Percentiles rank a stretch among this genome's conserved stretches.
Conservation (phyloP, 257 asterid genomes). For the Thymus quinquecostatus region DNA sequence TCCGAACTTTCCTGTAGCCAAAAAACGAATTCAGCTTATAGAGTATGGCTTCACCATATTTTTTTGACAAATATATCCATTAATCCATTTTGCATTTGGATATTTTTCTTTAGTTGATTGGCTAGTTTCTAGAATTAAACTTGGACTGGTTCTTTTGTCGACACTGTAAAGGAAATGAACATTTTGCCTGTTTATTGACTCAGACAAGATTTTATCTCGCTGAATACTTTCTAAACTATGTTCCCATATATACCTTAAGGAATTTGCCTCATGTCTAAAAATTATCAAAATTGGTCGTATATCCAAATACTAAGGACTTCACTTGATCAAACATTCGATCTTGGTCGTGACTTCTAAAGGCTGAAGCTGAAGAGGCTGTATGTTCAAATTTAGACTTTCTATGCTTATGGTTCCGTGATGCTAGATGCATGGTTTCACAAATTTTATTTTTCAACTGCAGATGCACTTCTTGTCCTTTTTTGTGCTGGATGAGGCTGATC, state of each 20-base stretch:
- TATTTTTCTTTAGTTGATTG: not conserved
- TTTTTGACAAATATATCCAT: not conserved
- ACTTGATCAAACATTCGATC: not conserved
- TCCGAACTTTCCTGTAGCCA: not conserved
- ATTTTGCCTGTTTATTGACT: not conserved
- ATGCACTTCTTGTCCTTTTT: conserved; percentile 90
- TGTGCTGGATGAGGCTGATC: conserved; percentile 99
- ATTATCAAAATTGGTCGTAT: not conserved
- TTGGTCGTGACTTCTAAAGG: conserved; percentile 3
- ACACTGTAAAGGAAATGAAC: not conserved
- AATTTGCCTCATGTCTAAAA: not conserved
- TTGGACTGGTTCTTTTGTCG: not conserved
- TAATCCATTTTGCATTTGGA: not conserved
- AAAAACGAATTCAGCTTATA: not conserved
- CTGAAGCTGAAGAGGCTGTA: conserved; percentile 14
- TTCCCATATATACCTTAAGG: not conserved
- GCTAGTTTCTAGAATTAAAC: not conserved
- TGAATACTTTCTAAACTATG: not conserved
- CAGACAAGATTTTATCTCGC: not conserved
- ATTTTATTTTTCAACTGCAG: conserved; percentile 44
- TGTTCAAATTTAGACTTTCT: conserved; percentile 13
- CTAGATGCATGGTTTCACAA: not conserved
- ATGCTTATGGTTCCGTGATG: not conserved
- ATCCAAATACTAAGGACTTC: not conserved
- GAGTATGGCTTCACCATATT: not conserved